Evolutionary conservation across 2,329 filamentous ascomycete genomes (phyloP), one percentile per base, ranked within the genome.

Genomic region (Purpureocillium lavendulum): DNA sequence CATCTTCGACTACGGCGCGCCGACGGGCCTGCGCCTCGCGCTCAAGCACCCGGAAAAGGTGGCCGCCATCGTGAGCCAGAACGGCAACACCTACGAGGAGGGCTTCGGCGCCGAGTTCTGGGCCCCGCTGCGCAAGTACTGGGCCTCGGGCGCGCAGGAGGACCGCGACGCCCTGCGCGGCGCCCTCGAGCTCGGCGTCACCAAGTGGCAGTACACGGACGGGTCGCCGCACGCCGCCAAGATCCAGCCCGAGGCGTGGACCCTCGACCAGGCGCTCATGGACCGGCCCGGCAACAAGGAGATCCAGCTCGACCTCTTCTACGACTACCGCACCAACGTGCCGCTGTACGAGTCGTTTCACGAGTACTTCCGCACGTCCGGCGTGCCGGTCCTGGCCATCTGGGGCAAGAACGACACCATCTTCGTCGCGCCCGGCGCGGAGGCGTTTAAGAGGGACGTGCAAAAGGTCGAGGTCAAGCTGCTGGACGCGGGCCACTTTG

Each of bases 1-100:
- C 54, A 67, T 80, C 45, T 80, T 81, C 52, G 76, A 81, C 60
- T 80, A 80, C 51, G 77, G 77, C 37, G 73, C 75, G 0, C 75
- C 77, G 0, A 63, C 65, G 0, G 75, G 67, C 1, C 57, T 78
- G 17, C 66, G 73, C 3, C 59, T 80, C 2, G 75, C 75, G 0
- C 60, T 77, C 2, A 46, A 65, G 33, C 59, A 68, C 3, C 69
- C 71, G 0, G 53, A 66, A 1, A 58, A 61, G 10, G 58, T 80
- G 39, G 59, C 61, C 30, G 70, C 72, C 12, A 72, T 80, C 45
- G 62, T 80, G 40, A 61, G 66, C 3, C 76, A 81, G 48, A 80
- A 79, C 49, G 77, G 75, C 31, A 82, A 80, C 46, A 75, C 75
- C 12, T 81, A 80, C 48, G 58, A 49, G 4, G 73, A 76, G 46